Conservation (phyloP, 2,329 filamentous ascomycete genomes). For the Purpureocillium lavendulum region DNA sequence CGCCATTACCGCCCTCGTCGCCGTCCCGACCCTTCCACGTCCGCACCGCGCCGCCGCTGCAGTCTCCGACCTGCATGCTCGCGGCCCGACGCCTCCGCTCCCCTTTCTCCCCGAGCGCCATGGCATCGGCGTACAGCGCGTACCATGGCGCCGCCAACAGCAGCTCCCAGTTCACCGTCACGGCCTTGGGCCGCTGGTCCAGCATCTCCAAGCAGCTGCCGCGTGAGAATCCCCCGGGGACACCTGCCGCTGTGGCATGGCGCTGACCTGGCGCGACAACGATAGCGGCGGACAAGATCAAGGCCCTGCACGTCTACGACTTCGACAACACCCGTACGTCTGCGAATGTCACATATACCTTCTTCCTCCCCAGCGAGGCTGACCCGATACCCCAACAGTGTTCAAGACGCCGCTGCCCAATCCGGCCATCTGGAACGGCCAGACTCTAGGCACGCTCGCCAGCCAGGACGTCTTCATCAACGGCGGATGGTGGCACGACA, state of each 20-base stretch:
- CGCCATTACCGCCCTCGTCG: not conserved
- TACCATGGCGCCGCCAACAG: slow-evolving; percentile 24
- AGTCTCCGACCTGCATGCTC: slow-evolving; percentile 14
- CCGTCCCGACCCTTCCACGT: not conserved
- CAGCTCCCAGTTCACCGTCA: slow-evolving; percentile 47
- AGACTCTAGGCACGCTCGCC: slow-evolving; percentile 69
- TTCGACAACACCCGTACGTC: slow-evolving; percentile 87
- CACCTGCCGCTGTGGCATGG: not conserved
- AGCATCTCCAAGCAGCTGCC: slow-evolving; percentile 66
- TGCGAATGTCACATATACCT: not conserved
- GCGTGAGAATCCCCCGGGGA: slow-evolving; percentile 30
- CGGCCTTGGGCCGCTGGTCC: slow-evolving; percentile 77
- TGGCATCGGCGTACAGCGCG: slow-evolving; percentile 30
- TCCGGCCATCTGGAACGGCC: slow-evolving; percentile 72
- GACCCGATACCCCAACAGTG: slow-evolving; percentile 46
- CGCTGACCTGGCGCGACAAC: not conserved
- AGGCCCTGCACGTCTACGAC: slow-evolving; percentile 84
- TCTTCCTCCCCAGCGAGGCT: not conserved
- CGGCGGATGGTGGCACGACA: slow-evolving; percentile 97
- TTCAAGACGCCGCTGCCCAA: slow-evolving; percentile 91
- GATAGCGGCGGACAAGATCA: slow-evolving; percentile 58
- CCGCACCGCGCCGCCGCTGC: slow-evolving; percentile 2
- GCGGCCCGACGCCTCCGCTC: slow-evolving; percentile 13
- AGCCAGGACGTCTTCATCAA: slow-evolving; percentile 68
- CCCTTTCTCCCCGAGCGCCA: slow-evolving; percentile 20